Evolutionary conservation across 192 early-diverging fungal species (phyloP), one percentile per base, ranked within the genome.

Genomic region (Pilobolus umbonatus): DNA sequence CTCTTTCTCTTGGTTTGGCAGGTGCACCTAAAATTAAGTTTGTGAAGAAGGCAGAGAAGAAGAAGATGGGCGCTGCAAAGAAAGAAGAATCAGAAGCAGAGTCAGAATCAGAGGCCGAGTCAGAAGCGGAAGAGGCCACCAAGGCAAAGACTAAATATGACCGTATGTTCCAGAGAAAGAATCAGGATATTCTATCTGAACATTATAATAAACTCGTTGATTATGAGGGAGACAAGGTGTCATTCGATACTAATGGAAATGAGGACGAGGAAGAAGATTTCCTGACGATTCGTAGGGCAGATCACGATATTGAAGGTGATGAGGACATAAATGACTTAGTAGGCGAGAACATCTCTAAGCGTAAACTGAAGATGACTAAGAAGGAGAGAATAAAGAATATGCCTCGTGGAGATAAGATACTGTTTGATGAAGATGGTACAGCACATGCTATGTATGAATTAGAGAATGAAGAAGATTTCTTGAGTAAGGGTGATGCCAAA

Each of bases 11-110:
- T 49, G 97, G 97, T n/a, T 80, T 99, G 55, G 92, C 92, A 5
- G 97, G 97, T 49, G 84, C 92, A 5, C 97, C 97, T 17, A 87
- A 88, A 57, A 90, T 99, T 65, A 95, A 91, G 76, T 97, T 98
- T 75, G 73, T 94, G 21, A 84, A 65, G 40, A 60, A 74, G 55
- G 67, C 49, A 30, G 64, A 68, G 56, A 69, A 63, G 44, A 63
- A 69, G 29, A 60, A 36, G 32, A 59, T 47, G 32, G 38, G 58
- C 32, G 68, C 64, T 35, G 28, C 65, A 25, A 75, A 68, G 34
- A 76, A 67, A 10, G 60, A 64, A 24, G 73, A 78, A 12, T 68
- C 54, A 5, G 75, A 72, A 26, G 71, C 65, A 30, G 59, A 64
- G 1, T 71, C 71, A 4, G 73, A 57, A 14, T 50, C 61, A 55